A percentile compares a stretch with the other conserved stretches of the same genome.
Conservation (phyloP, 768 basidiomycete genomes). For the Tulasnella sp. region DNA sequence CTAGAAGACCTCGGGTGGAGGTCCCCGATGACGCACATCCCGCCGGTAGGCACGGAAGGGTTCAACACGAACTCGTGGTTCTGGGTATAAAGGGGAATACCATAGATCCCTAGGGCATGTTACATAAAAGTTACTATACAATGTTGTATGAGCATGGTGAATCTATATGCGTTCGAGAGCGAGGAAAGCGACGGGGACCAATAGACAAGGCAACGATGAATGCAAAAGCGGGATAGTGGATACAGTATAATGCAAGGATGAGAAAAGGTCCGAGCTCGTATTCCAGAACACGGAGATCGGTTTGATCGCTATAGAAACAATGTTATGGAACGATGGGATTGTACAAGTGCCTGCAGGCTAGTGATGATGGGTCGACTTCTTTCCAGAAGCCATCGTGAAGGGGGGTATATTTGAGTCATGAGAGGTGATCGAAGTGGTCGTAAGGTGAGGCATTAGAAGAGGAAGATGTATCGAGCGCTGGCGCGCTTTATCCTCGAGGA, state of each 20-base stretch:
- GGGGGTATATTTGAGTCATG: neutral
- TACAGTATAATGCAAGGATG: neutral
- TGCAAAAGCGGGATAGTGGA: neutral
- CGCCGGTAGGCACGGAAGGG: neutral
- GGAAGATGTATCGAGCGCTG: neutral
- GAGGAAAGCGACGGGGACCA: neutral
- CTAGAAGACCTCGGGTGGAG: neutral
- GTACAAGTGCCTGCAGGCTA: neutral
- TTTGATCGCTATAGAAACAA: neutral
- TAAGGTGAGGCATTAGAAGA: neutral
- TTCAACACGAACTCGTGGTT: neutral
- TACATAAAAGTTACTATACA: neutral
- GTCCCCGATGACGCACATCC: neutral
- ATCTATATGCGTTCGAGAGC: neutral
- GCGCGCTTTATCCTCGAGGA: neutral
- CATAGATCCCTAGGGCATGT: neutral
- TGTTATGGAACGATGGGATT: neutral
- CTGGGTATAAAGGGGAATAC: neutral
- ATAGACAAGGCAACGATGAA: neutral
- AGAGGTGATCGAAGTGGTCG: neutral
- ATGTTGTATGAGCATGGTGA: neutral
- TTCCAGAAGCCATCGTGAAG: neutral
- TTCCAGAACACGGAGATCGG: neutral
- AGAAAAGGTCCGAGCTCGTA: neutral
- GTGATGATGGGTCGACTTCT: too few species aligned